phyloP scores from a whole-genome alignment of 768 basidiomycete genomes.

The Suillus bovinus region DNA sequence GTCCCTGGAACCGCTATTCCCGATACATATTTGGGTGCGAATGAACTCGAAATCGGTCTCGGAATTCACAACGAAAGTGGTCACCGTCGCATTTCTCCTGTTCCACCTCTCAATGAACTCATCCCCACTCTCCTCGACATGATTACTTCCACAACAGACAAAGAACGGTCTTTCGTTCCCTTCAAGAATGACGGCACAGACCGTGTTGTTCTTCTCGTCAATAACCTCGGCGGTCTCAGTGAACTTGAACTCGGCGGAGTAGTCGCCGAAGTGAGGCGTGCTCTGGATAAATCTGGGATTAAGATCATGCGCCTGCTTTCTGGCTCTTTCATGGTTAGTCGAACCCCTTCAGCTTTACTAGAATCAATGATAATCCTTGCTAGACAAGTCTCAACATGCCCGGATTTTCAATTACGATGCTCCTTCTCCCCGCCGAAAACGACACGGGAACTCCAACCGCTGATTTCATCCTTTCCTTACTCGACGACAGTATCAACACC shows the following conservation, averaged over 20 bases:
- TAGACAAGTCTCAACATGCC: conserved; percentile 93
- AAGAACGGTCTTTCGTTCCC: conserved; percentile 75
- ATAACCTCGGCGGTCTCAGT: conserved; percentile 86
- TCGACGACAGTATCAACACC: conserved; percentile 65
- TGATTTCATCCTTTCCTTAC: conserved; percentile 56
- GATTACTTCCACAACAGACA: conserved; percentile 69
- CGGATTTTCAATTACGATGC: conserved; percentile 83
- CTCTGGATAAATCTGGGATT: conserved; percentile 57
- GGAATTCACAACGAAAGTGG: conserved; percentile 93
- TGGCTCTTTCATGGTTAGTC: conserved; percentile 83
- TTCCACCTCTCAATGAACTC: conserved; percentile 70
- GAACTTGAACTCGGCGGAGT: conserved; percentile 79
- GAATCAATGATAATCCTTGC: conserved; percentile 8
- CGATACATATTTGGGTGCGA: conserved; percentile 51
- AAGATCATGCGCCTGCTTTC: conserved; percentile 62
- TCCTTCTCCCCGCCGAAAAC: conserved; percentile 61
- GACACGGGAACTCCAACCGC: conserved; percentile 40
- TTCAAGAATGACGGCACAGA: conserved; percentile 65
- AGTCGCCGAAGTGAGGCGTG: conserved; percentile 57
- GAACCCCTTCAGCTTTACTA: neutral
- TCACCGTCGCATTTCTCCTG: conserved; percentile 62
- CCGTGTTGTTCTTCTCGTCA: conserved; percentile 76
- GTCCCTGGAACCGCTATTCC: conserved; percentile 74
- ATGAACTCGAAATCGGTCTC: conserved; percentile 87
- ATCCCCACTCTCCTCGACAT: conserved; percentile 69